Base-by-base conservation (phyloP, 768 basidiomycete species). In the Obba rivulosa region DNA sequence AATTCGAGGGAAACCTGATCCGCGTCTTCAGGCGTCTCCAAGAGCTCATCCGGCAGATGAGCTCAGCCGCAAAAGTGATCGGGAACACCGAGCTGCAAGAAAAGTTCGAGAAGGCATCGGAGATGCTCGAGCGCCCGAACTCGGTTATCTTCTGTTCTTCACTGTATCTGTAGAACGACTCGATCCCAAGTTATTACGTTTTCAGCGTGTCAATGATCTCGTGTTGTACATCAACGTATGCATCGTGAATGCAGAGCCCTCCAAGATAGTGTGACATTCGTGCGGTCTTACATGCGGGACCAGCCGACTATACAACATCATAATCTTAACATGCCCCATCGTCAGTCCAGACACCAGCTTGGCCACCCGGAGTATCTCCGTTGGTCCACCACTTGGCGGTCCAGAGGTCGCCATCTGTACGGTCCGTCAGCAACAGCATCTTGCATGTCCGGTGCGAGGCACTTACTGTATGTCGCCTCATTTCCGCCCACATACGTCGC, bases 1-100 rank as follows among this genome's bases (percentile, higher is more conserved):
- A 93, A 51, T 99, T 98, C 57, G 96, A 99, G 64, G 96, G 96
- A 34, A 92, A 87, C 49, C 75, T 99, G 22, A 99, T 98, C 62
- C 87, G 96, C 47, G 93, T 93, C 5, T 99, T 99, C 75, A 77
- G 96, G 41, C 83, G 96, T 13, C 69, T 99, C 18, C 90, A 94
- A 41, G 96, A 99, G 66, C 77, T 99, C 17, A 74, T 99, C 20
- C 81, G 94, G 28, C 96, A 99, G 68, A 99, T 99, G 96, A 81
- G 84, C 13, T 82, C 87, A 59, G 93, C 91, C 1, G 91, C 95
- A 3, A 92, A 93, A 62, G 96, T 96, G 17, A 98, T 98, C 54
- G 96, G 96, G 10, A 98, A 97, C 66, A 76, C 76, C 10, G 96
- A 98, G 59, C 74, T 99, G 17, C 83, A 93, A 68, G 83, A 93